Evolutionary conservation across 257 asterid genomes (phyloP).

Genomic region (Solanum acaule): DNA sequence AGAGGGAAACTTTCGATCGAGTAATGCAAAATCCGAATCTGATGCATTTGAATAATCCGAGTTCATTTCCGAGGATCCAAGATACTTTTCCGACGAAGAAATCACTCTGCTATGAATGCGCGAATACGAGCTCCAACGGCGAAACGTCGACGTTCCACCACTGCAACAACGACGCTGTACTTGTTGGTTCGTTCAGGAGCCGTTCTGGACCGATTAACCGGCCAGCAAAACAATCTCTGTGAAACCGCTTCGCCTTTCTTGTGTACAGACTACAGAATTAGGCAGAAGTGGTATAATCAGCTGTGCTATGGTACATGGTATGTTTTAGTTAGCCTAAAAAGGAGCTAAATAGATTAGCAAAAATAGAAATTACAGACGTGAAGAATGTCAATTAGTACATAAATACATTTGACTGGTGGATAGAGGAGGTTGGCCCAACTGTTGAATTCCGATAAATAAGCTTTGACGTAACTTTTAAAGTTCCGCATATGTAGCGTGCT

Average conservation of each 20-base stretch:
- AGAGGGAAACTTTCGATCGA: slow-evolving; percentile 27
- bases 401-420: background rate
- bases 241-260: background rate
- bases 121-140: slow-evolving; percentile 12
- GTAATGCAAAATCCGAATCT: slow-evolving; percentile 19
- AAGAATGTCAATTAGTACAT: background rate
- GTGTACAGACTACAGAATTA: background rate
- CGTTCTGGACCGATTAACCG: slow-evolving; percentile 47
- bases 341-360: background rate
- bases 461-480: too few species aligned
- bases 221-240: slow-evolving; percentile 21
- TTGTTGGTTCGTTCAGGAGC: slow-evolving; percentile 14
- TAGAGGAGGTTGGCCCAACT: background rate
- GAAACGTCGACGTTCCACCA: slow-evolving; percentile 43
- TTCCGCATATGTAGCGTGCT: too few species aligned
- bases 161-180: slow-evolving; percentile 54
- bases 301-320: background rate
- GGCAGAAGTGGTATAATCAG: background rate
- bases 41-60: slow-evolving; percentile 7
- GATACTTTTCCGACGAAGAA: slow-evolving; percentile 12
- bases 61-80: slow-evolving; percentile 12
- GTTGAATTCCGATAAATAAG: background rate
- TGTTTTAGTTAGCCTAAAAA: background rate
- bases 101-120: slow-evolving; percentile 38
- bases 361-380: background rate